Evolutionary conservation across 495 filamentous ascomycete species (phyloP).

Genomic region (Penicillium salamii): DNA sequence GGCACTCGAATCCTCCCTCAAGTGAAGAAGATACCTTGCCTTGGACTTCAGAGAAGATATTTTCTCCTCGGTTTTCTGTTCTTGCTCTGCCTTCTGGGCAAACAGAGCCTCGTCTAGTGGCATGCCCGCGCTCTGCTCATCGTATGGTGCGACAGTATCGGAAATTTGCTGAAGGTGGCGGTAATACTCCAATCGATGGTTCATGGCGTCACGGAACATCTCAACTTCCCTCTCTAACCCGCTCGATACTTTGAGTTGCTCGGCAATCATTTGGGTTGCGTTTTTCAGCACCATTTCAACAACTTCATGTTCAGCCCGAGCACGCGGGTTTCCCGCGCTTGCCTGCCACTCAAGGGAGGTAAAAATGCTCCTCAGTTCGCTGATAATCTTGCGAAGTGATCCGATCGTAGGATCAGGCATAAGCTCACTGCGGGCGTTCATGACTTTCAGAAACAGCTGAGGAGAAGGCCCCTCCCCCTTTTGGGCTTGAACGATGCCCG

Average conservation of each 20-base stretch:
- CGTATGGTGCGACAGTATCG: constrained; percentile 74
- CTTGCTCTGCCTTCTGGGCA: constrained; percentile 34
- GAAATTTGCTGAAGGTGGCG: constrained; percentile 85
- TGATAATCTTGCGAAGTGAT: constrained; percentile 67
- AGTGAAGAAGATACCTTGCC: constrained; percentile 65
- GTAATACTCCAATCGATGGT: constrained; percentile 82
- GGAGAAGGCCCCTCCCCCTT: constrained; percentile 70
- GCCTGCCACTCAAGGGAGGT: constrained; percentile 60
- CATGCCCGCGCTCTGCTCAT: constrained; percentile 51
- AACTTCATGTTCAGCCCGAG: constrained; percentile 61
- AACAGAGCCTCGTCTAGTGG: constrained; percentile 41
- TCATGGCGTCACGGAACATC: constrained; percentile 72
- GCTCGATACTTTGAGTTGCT: constrained; percentile 61
- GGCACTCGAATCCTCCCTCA: constrained; percentile 55
- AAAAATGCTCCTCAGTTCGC: constrained; percentile 62
- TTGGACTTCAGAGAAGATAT: constrained; percentile 64
- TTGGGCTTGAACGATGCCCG: constrained; percentile 54
- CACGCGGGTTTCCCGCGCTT: constrained; percentile 59
- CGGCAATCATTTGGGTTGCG: constrained; percentile 56
- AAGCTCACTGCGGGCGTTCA: constrained; percentile 52
- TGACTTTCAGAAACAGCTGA: constrained; percentile 59
- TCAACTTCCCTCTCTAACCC: constrained; percentile 71
- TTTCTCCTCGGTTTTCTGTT: constrained; percentile 49
- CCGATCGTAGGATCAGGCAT: constrained; percentile 54
- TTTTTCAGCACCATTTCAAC: constrained; percentile 52